Evolutionary conservation across 257 asterid species (phyloP).

Genomic region (Penstemon davidsonii): DNA sequence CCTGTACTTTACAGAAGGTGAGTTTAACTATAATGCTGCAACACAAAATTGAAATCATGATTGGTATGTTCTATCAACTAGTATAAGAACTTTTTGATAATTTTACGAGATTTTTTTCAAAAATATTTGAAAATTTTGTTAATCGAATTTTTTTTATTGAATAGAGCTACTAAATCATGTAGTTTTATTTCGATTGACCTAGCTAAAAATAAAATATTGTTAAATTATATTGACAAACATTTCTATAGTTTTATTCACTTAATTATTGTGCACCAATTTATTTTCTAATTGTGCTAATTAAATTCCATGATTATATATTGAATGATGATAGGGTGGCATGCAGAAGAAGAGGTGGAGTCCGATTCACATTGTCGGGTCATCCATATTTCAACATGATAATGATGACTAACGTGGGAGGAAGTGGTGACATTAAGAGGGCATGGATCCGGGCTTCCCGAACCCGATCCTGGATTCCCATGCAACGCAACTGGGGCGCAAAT

Average conservation of each 20-base stretch:
- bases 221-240: too few relatives aligned
- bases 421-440: constrained; percentile 54
- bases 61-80: not conserved
- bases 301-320: too few relatives aligned
- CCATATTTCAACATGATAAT: constrained; percentile 62
- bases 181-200: too few relatives aligned
- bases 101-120: not conserved
- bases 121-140: too few relatives aligned
- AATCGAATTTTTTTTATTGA: too few relatives aligned
- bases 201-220: too few relatives aligned
- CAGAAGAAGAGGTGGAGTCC: constrained; percentile 63
- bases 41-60: too few relatives aligned
- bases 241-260: too few relatives aligned
- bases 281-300: too few relatives aligned
- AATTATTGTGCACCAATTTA: too few relatives aligned
- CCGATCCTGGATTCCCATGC: constrained; percentile 51
- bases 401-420: constrained; percentile 69
- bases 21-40: too few relatives aligned
- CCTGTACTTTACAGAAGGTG: constrained; percentile 64
- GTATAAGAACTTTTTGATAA: not conserved
- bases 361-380: constrained; percentile 67
- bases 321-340: constrained; percentile 50
- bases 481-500: constrained; percentile 73
- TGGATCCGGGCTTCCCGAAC: constrained; percentile 58
- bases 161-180: too few relatives aligned